Base-by-base conservation (phyloP, 2,329 filamentous ascomycete genomes). In the Triangularia verruculosa region DNA sequence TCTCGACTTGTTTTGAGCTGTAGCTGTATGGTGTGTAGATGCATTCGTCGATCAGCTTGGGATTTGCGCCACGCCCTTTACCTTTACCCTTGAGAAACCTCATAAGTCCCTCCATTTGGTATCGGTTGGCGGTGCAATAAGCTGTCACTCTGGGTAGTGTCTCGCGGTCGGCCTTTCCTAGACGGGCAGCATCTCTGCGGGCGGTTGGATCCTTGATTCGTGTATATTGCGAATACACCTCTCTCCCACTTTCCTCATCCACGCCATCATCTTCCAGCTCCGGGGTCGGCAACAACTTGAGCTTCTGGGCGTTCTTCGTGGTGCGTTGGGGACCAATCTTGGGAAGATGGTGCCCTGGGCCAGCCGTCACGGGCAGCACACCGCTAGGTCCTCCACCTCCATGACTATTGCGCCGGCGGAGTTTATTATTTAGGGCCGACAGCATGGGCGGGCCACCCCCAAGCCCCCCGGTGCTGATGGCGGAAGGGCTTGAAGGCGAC, bases 161-260 rank as follows among this genome's bases (percentile, higher is more conserved):
- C 67, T 92, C 90, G 62, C 95, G 86, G 75, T 99, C 95, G 43
- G 94, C 93, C 76, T 98, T 99, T 39, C 95, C 95, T 47, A 99
- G 78, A 62, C 93, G 83, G 27, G 95, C 95, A 15, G 95, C 95
- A 81, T 98, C 94, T 71, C 95, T 86, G 66, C 95, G 83, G 8
- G 95, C 95, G 0, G 90, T 97, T 0, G 94, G 93, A 73, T 99
- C 95, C 76, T 98, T 98, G 78, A 99, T 99, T 53, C 95, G 86
- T 8, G 94, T 97, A 75, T 97, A 98, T 76, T 99, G 95, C 25
- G 93, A 94, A 78, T 99, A 99, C 30, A 99, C 95, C 74, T 99
- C 95, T 68, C 93, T 84, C 9, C 93, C 93, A 72, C 92, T 95
- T 77, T 97, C 94, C 72, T 97, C 94, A 66, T 98, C 93, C 6